Evolutionary conservation across 2,329 filamentous ascomycete genomes (phyloP), one percentile per base, ranked within the genome.

Genomic region (Paraconiothyrium brasiliense): DNA sequence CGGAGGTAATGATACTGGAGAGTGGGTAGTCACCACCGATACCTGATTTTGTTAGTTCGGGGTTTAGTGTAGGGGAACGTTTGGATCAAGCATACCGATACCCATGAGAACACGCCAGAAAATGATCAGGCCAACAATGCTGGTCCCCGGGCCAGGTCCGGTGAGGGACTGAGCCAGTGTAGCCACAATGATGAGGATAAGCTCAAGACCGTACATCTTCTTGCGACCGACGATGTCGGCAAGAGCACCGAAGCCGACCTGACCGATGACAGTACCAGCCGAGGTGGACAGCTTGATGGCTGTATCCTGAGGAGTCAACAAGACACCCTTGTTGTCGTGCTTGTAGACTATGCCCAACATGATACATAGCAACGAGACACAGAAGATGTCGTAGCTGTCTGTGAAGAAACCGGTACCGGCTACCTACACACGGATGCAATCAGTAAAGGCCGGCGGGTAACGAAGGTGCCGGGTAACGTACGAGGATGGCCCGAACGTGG

Each of bases 361-460:
- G 65, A 86, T 85, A 44, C 57, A 48, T 13, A 74, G 62, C 37
- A 73, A 62, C 24, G 69, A 73, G 6, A 91, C 69, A 48, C 71
- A 73, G 79, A 94, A 94, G 58, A 78, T 74, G 55, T 77, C 75
- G 79, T 94, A 94, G 34, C 90, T 90, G 75, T 95, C 92, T 13
- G 92, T 94, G 81, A 95, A 95, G 87, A 96, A 96, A 72, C 69
- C 92, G 60, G 94, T 90, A 72, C 92, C 92, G 37, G 92, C 92
- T 30, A 95, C 92, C 30, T 92, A 16, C 37, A 16, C 37, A 16
- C 6, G 4, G 1, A 41, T 7, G 2, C 6, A 20, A 9, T 41
- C 39, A 41, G 39, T 5, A 30, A 30, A 30, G 6, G 27, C 27
- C 4, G 27, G 27, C 6, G 27, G 27, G 27, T 30, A 30, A 6